Evolutionary conservation across 352 stramenopile species (phyloP), one percentile per base, ranked within the genome.

Genomic region (Pythium dissimile): DNA sequence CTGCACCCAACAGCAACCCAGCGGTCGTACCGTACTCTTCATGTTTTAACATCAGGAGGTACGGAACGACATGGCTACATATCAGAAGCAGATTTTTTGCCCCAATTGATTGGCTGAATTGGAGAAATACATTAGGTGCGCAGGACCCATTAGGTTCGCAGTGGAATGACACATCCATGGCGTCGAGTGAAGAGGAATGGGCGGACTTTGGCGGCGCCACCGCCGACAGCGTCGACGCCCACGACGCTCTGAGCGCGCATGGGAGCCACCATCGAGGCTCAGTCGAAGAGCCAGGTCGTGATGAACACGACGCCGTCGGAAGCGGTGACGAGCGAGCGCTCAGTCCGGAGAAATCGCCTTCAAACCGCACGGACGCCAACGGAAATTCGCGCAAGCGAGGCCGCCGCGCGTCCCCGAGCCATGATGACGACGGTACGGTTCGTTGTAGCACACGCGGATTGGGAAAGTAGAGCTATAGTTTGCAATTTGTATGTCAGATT

Each of bases 131-230:
- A n/a, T n/a, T n/a, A n/a, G n/a, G n/a, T n/a, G n/a, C n/a, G n/a
- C n/a, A n/a, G n/a, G n/a, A n/a, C n/a, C n/a, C n/a, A n/a, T n/a
- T n/a, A n/a, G n/a, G n/a, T n/a, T n/a, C n/a, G n/a, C n/a, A n/a
- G n/a, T n/a, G n/a, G n/a, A n/a, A n/a, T n/a, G n/a, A n/a, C n/a
- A n/a, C n/a, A 21, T 4, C 11, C 31, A 58, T 58, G 50, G 27
- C 44, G 34, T 57, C 48, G 38, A 63, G 55, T n/a, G 55, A 63
- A 6, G 55, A 63, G 18, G 55, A 63, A 52, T 55, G 47, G 45
- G 45, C 51, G 30, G 45, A 56, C 21, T 11, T 48, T 8, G 55
- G 39, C 5, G 46, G n/a, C 16, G 45, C 11, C 9, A 20, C 16
- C 9, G 24, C 27, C 30, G 16, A 24, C 37, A 13, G 13, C 28